Evolutionary conservation across 371 early-diverging fungal species (phyloP).

Genomic region (Mortierella sp.): DNA sequence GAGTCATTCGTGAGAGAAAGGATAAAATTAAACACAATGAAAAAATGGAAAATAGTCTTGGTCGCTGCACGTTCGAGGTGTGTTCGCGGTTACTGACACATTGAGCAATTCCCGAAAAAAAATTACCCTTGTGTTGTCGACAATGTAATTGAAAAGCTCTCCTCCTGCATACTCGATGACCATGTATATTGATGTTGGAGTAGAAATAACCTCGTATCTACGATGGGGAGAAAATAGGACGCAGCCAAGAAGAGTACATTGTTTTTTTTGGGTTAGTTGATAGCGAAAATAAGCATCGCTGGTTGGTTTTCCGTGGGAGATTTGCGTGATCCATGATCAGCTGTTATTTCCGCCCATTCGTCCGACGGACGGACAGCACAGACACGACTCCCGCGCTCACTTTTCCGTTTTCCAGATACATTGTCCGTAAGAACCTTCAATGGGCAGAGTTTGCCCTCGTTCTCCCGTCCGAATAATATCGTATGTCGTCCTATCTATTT

Average conservation of each 20-base stretch:
- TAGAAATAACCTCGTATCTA: slow-evolving; percentile 97
- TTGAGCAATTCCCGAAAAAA: slow-evolving; percentile 4
- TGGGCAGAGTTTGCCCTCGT: neutral
- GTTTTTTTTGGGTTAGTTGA: neutral
- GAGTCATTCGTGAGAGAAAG: slow-evolving; percentile 25
- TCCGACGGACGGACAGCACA: neutral
- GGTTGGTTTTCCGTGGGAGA: slow-evolving; percentile 6
- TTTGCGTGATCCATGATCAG: slow-evolving; percentile 34
- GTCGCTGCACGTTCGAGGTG: neutral
- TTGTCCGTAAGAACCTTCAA: neutral
- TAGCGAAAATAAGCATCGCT: neutral
- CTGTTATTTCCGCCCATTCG: slow-evolving; percentile 16
- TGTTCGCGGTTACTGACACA: neutral
- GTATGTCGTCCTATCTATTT: neutral
- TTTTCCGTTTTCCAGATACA: neutral
- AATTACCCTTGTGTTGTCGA: slow-evolving; percentile 90
- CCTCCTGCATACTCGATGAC: slow-evolving; percentile 98
- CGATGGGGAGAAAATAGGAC: neutral
- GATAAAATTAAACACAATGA: slow-evolving; percentile 2
- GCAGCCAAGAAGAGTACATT: neutral
- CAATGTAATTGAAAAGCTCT: slow-evolving; percentile 97
- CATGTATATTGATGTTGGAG: slow-evolving; percentile 96
- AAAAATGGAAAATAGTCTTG: neutral
- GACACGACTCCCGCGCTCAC: neutral
- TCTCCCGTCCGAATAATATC: neutral